Base-by-base conservation (phyloP, 2,329 filamentous ascomycete genomes). In the Trichoderma sp. region DNA sequence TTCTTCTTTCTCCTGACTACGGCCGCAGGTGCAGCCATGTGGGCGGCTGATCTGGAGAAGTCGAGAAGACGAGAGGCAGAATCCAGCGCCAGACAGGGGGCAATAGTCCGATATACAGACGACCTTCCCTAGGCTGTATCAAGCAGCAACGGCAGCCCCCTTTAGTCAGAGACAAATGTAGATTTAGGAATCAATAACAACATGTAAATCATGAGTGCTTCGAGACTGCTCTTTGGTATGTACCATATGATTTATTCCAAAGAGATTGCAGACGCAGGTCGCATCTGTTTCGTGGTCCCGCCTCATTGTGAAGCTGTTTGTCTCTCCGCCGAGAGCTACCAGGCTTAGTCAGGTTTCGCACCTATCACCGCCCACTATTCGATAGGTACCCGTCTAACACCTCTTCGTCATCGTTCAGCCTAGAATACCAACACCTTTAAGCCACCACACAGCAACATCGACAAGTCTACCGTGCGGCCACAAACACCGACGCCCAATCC, bases 1-100 rank as follows among this genome's bases (percentile, higher is more conserved):
- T 96, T 99, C 83, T 88, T 98, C 74, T 97, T 98, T 75, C 82
- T 98, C 45, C 79, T 99, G 69, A 97, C 94, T 0, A 93, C 91
- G 3, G 90, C 93, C 1, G 87, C 88, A 21, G 95, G 94, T 2
- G 89, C 91, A 50, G 94, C 92, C 1, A 79, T 98, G 43, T 98
- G 94, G 93, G 91, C 88, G 2, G 88, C 88, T 2, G 87, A 89
- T 69, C 78, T 97, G 58, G 93, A 98, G 76, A 81, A 86, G 61
- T 41, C 39, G 24, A 65, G 55, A 39, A 64, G 65, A 39, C 26
- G 39, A 14, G 62, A 67, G 14, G 39, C 21, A 14, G 62, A 67
- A 12, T 48, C 51, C n/a, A 41, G 45, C 26, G 19, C 63, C 17
- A 44, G 41, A 9, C 45, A 54, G 15, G 63, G 47, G 15, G 26